Evolutionary conservation across 164 flowering plant species (phyloP), one percentile per base, ranked within the genome.

Genomic region (Platanus orientalis): DNA sequence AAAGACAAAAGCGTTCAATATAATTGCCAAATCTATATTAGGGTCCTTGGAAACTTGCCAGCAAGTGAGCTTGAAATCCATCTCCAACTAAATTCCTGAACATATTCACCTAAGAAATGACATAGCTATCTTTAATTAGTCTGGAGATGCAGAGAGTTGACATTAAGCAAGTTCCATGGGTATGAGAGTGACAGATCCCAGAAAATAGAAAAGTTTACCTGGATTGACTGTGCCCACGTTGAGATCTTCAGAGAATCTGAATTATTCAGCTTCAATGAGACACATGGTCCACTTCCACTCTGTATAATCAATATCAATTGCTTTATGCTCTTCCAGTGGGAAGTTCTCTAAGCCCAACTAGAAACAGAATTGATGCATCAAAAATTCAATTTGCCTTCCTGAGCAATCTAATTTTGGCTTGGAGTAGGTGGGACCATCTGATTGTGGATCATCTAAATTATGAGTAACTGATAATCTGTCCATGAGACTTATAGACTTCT

Each of bases 11-110:
- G 39, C 10, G 7, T 34, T 10, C 10, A 34, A 10, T 5, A 34
- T 17, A 27, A 28, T 7, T 10, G 21, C 20, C 3, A 27, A 26
- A 0, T 14, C 27, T 54, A 7, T 54, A 17, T 4, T n/a, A n/a
- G 12, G 12, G 39, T 17, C 21, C n/a, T 17, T 11, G 24, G 19
- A 40, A 19, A 60, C 63, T 60, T 60, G 24, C 63, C 51, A 60
- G 63, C 63, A 60, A 14, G 44, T 60, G 63, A 12, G 53, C 21
- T 48, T 60, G 63, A 34, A 60, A 60, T 44, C 63, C 63, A 26
- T 52, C 52, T 25, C 63, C 52, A 60, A 60, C 52, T 25, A 60
- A 60, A 19, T 19, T 44, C 30, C 50, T 60, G 52, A 60, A 60
- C 63, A 60, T 60, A 26, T 45, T 60, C 23, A 42, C 34, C 63